These are phyloP conservation scores for Beauveria sp. DNA, from an alignment of 2,329 filamentous ascomycete genomes.

Conservation along the genomic window DNA sequence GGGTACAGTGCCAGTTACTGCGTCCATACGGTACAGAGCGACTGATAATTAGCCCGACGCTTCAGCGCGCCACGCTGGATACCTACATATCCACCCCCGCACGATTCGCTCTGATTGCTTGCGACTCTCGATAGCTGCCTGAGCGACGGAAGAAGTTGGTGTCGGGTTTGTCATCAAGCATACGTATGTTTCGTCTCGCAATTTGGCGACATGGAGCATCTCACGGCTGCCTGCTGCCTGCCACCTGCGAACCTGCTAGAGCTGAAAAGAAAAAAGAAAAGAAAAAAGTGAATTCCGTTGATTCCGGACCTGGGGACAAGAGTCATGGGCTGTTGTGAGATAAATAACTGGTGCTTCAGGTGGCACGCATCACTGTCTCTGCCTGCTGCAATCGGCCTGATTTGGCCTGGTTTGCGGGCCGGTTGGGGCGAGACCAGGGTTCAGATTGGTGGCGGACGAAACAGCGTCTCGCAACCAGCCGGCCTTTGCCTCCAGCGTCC, in stretches of 20 bases:
- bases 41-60: not conserved
- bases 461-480: not conserved
- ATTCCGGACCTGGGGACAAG: not conserved
- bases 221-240: not conserved
- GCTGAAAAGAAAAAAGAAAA: not conserved
- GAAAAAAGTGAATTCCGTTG: not conserved
- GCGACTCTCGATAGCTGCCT: not conserved
- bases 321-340: not conserved
- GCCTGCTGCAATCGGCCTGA: slow-evolving; percentile 5
- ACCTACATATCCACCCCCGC: slow-evolving; percentile 2
- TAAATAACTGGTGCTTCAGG: slow-evolving; percentile 2
- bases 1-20: not conserved
- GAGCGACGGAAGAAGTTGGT: not conserved
- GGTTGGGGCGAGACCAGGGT: slow-evolving; percentile 1
- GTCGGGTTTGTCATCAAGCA: not conserved
- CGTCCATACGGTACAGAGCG: not conserved
- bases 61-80: not conserved
- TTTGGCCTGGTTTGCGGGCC: not conserved
- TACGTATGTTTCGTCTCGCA: not conserved
- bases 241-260: not conserved
- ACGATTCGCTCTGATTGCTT: not conserved
- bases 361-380: slow-evolving; percentile 7
- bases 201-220: not conserved
- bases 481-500: not conserved
- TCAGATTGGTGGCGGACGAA: not conserved